Conservation (phyloP, 495 filamentous ascomycete genomes). For the Talaromyces ruber region DNA sequence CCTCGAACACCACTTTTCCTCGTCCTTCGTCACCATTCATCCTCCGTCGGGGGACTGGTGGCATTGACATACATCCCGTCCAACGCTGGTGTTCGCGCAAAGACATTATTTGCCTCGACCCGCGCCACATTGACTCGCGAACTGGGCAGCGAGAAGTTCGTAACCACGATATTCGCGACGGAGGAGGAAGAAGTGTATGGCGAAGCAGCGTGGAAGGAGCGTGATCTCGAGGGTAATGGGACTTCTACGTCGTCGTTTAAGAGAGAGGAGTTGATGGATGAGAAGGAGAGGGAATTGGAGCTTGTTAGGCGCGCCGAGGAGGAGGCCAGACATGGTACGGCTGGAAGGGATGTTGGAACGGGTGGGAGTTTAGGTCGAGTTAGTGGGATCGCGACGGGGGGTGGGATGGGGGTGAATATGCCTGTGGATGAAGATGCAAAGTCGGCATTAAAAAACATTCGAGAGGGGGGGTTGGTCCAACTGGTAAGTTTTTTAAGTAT, state of each 20-base stretch:
- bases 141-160: conserved; percentile 84
- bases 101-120: conserved; percentile 92
- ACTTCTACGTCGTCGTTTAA: conserved; percentile 10
- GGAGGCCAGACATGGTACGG: conserved; percentile 64
- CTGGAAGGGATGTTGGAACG: conserved; percentile 42
- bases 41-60: conserved; percentile 39
- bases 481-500: conserved; percentile 47
- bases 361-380: conserved; percentile 57
- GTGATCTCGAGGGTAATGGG: conserved; percentile 53
- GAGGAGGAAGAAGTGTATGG: conserved; percentile 60
- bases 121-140: conserved; percentile 76
- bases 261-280: conserved; percentile 65
- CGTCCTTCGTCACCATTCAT: conserved; percentile 55
- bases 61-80: conserved; percentile 89
- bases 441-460: conserved; percentile 52
- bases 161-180: conserved; percentile 67
- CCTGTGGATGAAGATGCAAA: conserved; percentile 61
- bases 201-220: conserved; percentile 63
- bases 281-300: conserved; percentile 74
- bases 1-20: conserved; percentile 74
- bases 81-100: conserved; percentile 80
- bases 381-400: conserved; percentile 46
- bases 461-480: conserved; percentile 61
- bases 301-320: conserved; percentile 75
- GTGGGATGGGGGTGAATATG: conserved; percentile 47